Evolutionary conservation across 1,284 basidiomycete species (phyloP).

Genomic region (Cutaneotrichosporon cavernicola): DNA sequence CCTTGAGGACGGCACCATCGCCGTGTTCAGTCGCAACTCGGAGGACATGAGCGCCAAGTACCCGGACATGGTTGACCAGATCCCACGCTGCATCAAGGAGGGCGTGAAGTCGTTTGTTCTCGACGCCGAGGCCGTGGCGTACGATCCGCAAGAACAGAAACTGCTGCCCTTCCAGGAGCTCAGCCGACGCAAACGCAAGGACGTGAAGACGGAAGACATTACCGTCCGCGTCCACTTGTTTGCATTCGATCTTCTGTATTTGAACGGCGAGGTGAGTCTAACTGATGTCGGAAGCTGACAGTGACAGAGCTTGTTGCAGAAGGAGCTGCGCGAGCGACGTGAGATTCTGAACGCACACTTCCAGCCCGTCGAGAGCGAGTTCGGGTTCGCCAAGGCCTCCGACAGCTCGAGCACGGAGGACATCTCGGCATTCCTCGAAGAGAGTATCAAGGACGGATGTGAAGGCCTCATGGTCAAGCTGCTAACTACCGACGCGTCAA

Average conservation of each 20-base stretch:
- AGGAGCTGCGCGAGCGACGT: conserved; percentile 63
- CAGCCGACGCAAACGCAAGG: conserved; percentile 79
- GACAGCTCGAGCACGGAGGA: conserved; percentile 89
- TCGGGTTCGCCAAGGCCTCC: conserved; percentile 85
- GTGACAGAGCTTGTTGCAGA: conserved; percentile 48
- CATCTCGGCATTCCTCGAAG: conserved; percentile 91
- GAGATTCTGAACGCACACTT: conserved; percentile 77
- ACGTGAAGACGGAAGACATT: conserved; percentile 66
- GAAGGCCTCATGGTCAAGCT: conserved; percentile 99
- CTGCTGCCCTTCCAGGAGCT: conserved; percentile 82
- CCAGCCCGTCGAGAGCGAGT: conserved; percentile 78
- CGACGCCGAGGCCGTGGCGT: conserved; percentile 78
- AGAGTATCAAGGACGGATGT: conserved; percentile 95
- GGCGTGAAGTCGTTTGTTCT: conserved; percentile 74
- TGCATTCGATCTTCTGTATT: conserved; percentile 60
- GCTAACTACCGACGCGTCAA: conserved; percentile 84
- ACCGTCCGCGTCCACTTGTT: conserved; percentile 60
- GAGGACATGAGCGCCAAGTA: conserved; percentile 99
- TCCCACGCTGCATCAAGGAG: conserved; percentile 83
- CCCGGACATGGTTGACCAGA: conserved; percentile 90
- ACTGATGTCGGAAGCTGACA: conserved; percentile 11
- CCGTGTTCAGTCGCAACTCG: conserved; percentile 93
- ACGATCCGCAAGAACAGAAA: conserved; percentile 65
- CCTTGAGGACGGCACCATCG: conserved; percentile 72
- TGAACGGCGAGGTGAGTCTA: conserved; percentile 57